Evolutionary conservation across 1,284 basidiomycete genomes (phyloP), one percentile per base, ranked within the genome.

Genomic region (Ceratobasidium sp.): DNA sequence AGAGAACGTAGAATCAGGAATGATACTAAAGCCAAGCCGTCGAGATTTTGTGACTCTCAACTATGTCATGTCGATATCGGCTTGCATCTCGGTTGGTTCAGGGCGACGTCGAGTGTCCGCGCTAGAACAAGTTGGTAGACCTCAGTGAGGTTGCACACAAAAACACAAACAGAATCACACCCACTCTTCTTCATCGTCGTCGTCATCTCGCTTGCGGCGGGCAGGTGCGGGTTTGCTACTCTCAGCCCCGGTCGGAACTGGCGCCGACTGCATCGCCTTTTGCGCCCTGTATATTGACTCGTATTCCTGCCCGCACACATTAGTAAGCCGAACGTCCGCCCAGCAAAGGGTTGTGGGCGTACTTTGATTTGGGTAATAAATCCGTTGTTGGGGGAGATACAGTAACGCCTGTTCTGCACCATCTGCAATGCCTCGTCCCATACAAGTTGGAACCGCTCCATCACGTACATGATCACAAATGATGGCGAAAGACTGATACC

Each of bases 381-480:
- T 29, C 95, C 92, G 41, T 92, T 91, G 79, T 94, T 95, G 11
- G 94, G 94, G 6, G 92, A 93, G 78, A 96, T 95, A 82, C 95
- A 96, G 79, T 96, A 97, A 57, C 95, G 88, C 77, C 93, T 89
- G 78, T 95, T 95, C 83, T 97, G 95, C 7, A 97, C 94, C 79
- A 92, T 86, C 76, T 93, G 90, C 64, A 96, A 84, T 0, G 95
- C 93, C 63, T 94, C 90, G 81, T 96, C 93, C 91, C 92, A 95
- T 41, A 89, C 89, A 72, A 95, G 85, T 45, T 89, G 88, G 81
- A 89, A 90, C 79, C 92, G 88, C 78, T 93, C 90, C 95, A 96
- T 97, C 36, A 95, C 91, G 80, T 94, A 97, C 89, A 96, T 96
- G 72, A 96, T 92, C 41, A 96, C 93, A 74, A 97, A 95, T 0